Base-by-base conservation (phyloP, 75 land plant genomes). In the Selaginella tamariscina region DNA sequence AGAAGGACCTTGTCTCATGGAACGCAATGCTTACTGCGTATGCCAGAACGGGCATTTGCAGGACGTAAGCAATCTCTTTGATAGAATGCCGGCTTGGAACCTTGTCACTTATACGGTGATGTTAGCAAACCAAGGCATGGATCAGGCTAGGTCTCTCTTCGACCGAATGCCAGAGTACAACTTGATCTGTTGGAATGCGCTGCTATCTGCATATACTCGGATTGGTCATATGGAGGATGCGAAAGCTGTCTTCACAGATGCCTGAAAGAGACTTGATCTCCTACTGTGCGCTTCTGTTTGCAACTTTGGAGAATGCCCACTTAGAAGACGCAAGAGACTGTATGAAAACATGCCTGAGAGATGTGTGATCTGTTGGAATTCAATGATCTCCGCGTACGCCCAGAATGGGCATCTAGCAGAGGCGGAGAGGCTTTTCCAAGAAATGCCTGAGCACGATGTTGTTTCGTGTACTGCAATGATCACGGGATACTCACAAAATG, bases 391-490 rank as follows among this genome's bases (percentile, higher is more conserved):
- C 9, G 62, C 27, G 9, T n/a, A 8, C 21, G 62, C 62, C 21
- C 18, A 59, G 62, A 21, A 59, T n/a, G 62, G 62, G 23, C 21
- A 23, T 27, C 26, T 59, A 9, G 62, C 5, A 26, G 62, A 59
- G 8, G 62, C 62, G 9, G 24, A 2, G 24, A 8, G 26, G 18
- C 18, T 59, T 5, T 59, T 59, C 23, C 18, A 59, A 21, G 8
- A 59, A 8, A 59, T 59, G 62, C 62, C 62, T n/a, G 24, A 59
- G 62, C 62, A 59, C 27, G n/a, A n/a, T n/a, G 21, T 59, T n/a
- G 23, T 27, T 23, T 59, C 62, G 5, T 59, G 62, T 5, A 59
- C 21, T n/a, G 62, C 62, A 9, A 59, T 59, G 26, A 8, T 59
- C 8, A 59, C 62, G 26, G 62, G 18, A 9, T 59, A 59, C 23